Evolutionary conservation across 2,329 filamentous ascomycete species (phyloP), one percentile per base, ranked within the genome.

Genomic region (Hansfordia pulvinata): DNA sequence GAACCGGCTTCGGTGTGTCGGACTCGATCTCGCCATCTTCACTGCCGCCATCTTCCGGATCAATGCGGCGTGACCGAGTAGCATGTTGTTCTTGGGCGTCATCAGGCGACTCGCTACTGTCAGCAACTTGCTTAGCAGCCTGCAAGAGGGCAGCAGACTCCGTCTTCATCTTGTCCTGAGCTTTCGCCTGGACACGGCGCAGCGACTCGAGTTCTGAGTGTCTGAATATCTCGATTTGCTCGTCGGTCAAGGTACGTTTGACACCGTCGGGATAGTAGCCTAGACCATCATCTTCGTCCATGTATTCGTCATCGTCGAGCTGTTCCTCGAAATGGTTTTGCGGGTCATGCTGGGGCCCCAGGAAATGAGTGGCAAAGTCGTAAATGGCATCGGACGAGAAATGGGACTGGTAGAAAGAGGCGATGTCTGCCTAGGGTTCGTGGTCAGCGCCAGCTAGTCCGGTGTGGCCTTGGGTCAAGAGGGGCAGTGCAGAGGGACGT

Each of bases 221-320:
- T 34, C 86, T 69, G 48, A 94, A 94, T 34, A 93, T 88, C 28
- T 72, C 71, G 39, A 94, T 83, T 56, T 94, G 82, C 40, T 85
- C 81, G 43, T 94, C 82, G 8, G 86, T 94, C 41, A 96, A 61
- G 11, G 85, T 93, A 20, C 88, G 77, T 47, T 90, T 90, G 34
- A 75, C 71, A 3, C 88, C 86, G 44, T 96, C 86, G 1, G 69
- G 53, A 39, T 96, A 96, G 50, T 83, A 88, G 11, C 85, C 88
- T 10, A 94, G 59, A 1, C 57, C 71, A 43, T 82, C 78, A 20
- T 76, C 69, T 15, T 75, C 70, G 16, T 65, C 62, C 11, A 60
- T 48, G 3, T 52, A 46, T 32, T 57, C 49, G n/a, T 48, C 43
- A 5, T 53, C 49, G 19, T 39, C 31, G 8, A 38, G 22, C 2